phyloP scores from a whole-genome alignment of 371 early-diverging fungal species.

The Mucor indicus region DNA sequence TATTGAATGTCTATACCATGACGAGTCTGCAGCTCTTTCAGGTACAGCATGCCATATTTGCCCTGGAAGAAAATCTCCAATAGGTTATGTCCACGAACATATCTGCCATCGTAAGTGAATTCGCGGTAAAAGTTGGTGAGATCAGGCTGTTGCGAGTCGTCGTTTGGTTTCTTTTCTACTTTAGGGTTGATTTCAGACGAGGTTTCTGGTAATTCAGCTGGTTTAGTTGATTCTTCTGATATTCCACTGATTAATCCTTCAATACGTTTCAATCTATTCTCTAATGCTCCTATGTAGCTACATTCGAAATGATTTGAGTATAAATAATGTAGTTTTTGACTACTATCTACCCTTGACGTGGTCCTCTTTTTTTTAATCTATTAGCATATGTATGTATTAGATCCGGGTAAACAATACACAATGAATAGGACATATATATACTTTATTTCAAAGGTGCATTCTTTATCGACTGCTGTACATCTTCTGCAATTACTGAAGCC shows the following conservation, averaged over 20 bases:
- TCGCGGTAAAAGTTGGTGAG: too few relatives aligned
- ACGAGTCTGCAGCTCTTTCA: not conserved
- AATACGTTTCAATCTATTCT: conserved; percentile 9
- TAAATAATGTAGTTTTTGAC: not conserved
- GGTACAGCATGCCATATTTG: too few relatives aligned
- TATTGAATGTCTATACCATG: conserved; percentile 4
- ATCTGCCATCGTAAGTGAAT: too few relatives aligned
- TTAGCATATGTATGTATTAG: too few relatives aligned
- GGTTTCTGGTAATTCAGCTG: not conserved
- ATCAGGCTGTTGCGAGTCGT: too few relatives aligned
- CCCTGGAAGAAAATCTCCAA: too few relatives aligned
- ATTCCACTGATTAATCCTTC: conserved; percentile 6
- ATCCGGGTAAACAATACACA: too few relatives aligned
- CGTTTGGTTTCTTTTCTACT: too few relatives aligned
- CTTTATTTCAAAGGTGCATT: conserved; percentile 20
- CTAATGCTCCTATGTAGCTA: conserved; percentile 4
- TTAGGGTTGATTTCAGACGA: not conserved
- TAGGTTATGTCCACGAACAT: too few relatives aligned
- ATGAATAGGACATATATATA: not conserved
- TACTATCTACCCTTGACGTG: conserved; percentile 24
- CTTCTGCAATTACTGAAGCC: conserved; percentile 16
- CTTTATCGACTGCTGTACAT: conserved; percentile 11
- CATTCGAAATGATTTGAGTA: not conserved
- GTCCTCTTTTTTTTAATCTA: conserved; percentile 23
- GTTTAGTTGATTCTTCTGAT: not conserved